These are phyloP conservation scores for Fusarium sp. DNA, from an alignment of 2,329 filamentous ascomycete species.

Conservation along the genomic window DNA sequence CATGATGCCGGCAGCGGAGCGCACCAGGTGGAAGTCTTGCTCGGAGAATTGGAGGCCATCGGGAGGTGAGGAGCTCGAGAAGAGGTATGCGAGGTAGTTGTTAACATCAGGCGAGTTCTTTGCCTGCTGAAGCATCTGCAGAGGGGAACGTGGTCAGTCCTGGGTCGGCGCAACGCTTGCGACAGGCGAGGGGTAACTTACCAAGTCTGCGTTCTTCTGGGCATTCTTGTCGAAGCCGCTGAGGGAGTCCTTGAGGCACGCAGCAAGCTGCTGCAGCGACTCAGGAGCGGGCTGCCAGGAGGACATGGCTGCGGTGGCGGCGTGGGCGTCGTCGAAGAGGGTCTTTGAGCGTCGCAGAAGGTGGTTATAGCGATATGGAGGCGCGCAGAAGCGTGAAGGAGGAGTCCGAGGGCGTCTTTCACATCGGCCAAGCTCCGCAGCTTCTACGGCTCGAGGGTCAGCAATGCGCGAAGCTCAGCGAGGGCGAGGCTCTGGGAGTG, in stretches of 20 bases:
- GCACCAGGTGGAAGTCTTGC: constrained; percentile 80
- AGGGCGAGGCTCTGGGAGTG: constrained; percentile 25
- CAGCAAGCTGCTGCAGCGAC: constrained; percentile 89
- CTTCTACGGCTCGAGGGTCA: constrained; percentile 43
- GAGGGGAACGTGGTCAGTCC: constrained; percentile 41
- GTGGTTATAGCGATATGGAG: constrained; percentile 30
- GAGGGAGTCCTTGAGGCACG: constrained; percentile 92
- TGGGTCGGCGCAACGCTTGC: constrained; percentile 25
- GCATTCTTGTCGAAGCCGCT: constrained; percentile 84
- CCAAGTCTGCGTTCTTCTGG: constrained; percentile 91
- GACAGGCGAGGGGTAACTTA: constrained; percentile 62
- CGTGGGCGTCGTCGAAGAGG: constrained; percentile 23
- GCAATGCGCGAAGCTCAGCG: constrained; percentile 40
- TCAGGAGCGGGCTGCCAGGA: constrained; percentile 95
- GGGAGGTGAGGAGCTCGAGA: constrained; percentile 79
- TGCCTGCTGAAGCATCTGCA: constrained; percentile 92
- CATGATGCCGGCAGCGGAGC: constrained; percentile 92
- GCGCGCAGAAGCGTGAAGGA: constrained; percentile 33
- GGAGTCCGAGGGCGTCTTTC: constrained; percentile 38
- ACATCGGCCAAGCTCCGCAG: constrained; percentile 48
- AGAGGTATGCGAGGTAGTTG: constrained; percentile 95
- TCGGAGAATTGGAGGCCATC: constrained; percentile 71
- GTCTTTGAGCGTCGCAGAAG: constrained; percentile 38
- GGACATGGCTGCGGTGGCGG: constrained; percentile 74
- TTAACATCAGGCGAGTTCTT: constrained; percentile 93